Evolutionary conservation across 2,329 filamentous ascomycete genomes (phyloP).

Genomic region (Nemania bipapillata): DNA sequence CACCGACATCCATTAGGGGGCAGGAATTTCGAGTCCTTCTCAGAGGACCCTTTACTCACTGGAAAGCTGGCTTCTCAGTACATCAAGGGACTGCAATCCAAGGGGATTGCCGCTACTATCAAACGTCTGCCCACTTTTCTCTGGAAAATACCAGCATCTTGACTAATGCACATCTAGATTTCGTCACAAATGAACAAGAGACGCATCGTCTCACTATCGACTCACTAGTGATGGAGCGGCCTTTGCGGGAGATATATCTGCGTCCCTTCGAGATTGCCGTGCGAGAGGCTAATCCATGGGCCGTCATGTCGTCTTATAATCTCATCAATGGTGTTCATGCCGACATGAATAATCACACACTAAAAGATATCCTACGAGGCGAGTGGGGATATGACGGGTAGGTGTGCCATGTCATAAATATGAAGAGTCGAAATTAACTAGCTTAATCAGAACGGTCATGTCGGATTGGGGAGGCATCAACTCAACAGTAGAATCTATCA

Average conservation of each 20-base stretch:
- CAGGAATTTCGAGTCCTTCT: constrained; percentile 87
- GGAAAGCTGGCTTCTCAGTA: constrained; percentile 78
- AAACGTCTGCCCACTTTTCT: constrained; percentile 67
- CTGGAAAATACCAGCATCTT: not conserved
- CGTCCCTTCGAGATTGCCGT: constrained; percentile 79
- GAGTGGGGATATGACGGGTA: constrained; percentile 73
- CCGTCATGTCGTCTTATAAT: constrained; percentile 76
- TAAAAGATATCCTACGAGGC: constrained; percentile 68
- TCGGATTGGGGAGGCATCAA: constrained; percentile 70
- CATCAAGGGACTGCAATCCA: constrained; percentile 77
- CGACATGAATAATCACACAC: constrained; percentile 65
- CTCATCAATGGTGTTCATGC: constrained; percentile 72
- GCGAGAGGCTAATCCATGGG: constrained; percentile 74
- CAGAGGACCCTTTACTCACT: constrained; percentile 81
- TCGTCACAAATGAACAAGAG: constrained; percentile 44
- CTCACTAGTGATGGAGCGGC: constrained; percentile 71
- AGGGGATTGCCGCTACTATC: constrained; percentile 78
- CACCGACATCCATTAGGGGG: constrained; percentile 85
- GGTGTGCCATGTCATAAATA: constrained; percentile 37
- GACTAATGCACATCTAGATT: constrained; percentile 34
- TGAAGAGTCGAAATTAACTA: constrained; percentile 37
- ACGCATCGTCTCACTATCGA: constrained; percentile 73
- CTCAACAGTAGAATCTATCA: constrained; percentile 65
- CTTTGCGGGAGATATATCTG: constrained; percentile 76
- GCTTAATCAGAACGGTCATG: constrained; percentile 60